phyloP scores from a whole-genome alignment of 345 rosid genomes.

The Garcia nutans region DNA sequence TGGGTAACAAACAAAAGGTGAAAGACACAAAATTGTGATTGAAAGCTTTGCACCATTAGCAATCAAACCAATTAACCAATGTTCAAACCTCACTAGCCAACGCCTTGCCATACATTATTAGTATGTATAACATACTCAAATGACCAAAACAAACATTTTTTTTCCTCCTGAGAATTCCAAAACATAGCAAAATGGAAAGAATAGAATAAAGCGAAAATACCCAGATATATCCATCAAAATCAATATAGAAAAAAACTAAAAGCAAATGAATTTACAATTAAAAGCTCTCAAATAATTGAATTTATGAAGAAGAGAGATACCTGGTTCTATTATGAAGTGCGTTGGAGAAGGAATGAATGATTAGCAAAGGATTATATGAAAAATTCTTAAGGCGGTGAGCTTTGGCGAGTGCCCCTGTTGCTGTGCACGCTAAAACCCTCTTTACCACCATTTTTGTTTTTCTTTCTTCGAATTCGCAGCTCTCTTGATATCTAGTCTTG shows the following conservation, averaged over 20 bases:
- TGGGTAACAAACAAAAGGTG: no score
- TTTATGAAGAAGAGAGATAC: not conserved
- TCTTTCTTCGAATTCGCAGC: not conserved
- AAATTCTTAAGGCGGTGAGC: conserved; percentile 21
- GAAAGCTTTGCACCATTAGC: not conserved
- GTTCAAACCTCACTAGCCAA: not conserved
- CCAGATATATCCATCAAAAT: not conserved
- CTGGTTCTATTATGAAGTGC: conserved; percentile 3
- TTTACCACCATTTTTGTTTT: conserved; percentile 26
- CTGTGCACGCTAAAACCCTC: conserved; percentile 30
- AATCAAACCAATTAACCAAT: not conserved
- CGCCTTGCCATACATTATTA: not conserved
- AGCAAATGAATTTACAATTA: not conserved
- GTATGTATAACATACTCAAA: no score
- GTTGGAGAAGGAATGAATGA: not conserved
- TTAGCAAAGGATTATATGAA: not conserved
- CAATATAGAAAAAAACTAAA: not conserved
- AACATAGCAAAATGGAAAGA: not conserved
- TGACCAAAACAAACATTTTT: not conserved
- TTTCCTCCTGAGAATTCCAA: not conserved
- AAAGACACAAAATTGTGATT: not conserved
- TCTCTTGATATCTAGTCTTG: not conserved
- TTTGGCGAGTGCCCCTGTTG: conserved; percentile 23
- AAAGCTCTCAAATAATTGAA: not conserved
- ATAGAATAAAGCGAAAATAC: not conserved